These are phyloP conservation scores for Rhodotorula sp. DNA, from an alignment of 1,284 basidiomycete genomes.

Conservation along the genomic window DNA sequence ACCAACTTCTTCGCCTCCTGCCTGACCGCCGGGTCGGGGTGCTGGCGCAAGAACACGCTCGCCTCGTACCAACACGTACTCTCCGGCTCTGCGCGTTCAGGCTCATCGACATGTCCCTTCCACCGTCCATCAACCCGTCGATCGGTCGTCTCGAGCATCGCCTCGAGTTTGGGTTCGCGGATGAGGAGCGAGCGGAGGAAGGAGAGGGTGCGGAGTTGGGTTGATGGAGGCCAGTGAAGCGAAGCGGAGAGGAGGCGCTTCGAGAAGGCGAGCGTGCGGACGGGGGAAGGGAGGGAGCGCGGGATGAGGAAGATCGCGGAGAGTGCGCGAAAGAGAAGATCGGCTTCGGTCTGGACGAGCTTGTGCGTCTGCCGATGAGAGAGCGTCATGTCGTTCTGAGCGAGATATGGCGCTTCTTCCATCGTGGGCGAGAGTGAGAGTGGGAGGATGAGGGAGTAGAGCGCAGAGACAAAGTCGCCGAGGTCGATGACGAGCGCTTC, in stretches of 20 bases:
- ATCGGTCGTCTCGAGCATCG: constrained; percentile 81
- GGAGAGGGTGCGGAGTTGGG: constrained; percentile 65
- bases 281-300: constrained; percentile 57
- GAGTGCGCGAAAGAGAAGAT: constrained; percentile 83
- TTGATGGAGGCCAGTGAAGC: constrained; percentile 71
- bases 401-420: constrained; percentile 49
- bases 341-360: constrained; percentile 47
- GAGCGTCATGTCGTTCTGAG: constrained; percentile 34
- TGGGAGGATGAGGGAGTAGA: constrained; percentile 54
- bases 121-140: constrained; percentile 50
- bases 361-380: constrained; percentile 34
- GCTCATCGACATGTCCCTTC: constrained; percentile 36
- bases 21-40: constrained; percentile 65
- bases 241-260: constrained; percentile 80
- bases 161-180: constrained; percentile 76
- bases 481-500: constrained; percentile 96
- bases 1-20: constrained; percentile 57
- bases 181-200: constrained; percentile 71
- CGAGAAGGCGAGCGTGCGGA: constrained; percentile 85
- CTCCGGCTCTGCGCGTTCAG: constrained; percentile 40
- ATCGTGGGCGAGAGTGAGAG: constrained; percentile 55
- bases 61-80: constrained; percentile 41
- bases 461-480: constrained; percentile 72
- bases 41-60: constrained; percentile 54
- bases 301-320: constrained; percentile 69